Evolutionary conservation across 805 yeast species (phyloP).

Genomic region (Saturnispora kantuleensis): DNA sequence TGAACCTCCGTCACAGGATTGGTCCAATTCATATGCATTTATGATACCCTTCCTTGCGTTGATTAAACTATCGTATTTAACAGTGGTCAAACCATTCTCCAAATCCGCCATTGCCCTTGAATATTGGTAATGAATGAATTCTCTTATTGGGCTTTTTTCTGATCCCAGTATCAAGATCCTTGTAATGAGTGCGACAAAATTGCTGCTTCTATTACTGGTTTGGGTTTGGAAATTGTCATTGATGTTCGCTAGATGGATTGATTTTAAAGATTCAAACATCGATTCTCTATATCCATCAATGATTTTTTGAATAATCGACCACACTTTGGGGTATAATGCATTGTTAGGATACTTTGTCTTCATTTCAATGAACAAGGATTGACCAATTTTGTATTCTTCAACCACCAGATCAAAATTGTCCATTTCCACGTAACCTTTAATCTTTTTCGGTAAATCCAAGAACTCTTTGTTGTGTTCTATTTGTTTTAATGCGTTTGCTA

Average conservation of each 20-base stretch:
- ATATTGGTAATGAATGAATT: slow-evolving; percentile 49
- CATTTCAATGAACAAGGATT: slow-evolving; percentile 12
- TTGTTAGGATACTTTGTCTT: slow-evolving; percentile 11
- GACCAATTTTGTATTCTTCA: slow-evolving; percentile 47
- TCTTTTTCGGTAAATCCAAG: slow-evolving; percentile 46
- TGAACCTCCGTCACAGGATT: neutral
- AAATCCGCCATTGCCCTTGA: slow-evolving; percentile 31
- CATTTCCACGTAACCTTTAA: slow-evolving; percentile 33
- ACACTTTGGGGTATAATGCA: slow-evolving; percentile 38
- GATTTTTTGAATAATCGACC: slow-evolving; percentile 45
- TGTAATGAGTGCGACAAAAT: slow-evolving; percentile 36
- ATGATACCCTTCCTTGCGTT: slow-evolving; percentile 32
- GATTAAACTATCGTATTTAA: slow-evolving; percentile 31
- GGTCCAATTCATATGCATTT: slow-evolving; percentile 23
- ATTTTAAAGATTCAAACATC: slow-evolving; percentile 41
- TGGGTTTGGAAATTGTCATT: slow-evolving; percentile 13
- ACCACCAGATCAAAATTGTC: slow-evolving; percentile 51
- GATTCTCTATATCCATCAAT: slow-evolving; percentile 44
- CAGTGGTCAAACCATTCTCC: slow-evolving; percentile 31
- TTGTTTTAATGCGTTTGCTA: slow-evolving; percentile 39
- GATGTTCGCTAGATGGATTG: slow-evolving; percentile 24
- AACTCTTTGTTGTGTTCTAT: slow-evolving; percentile 43
- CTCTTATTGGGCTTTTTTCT: slow-evolving; percentile 50
- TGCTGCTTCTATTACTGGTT: slow-evolving; percentile 11
- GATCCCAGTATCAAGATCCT: slow-evolving; percentile 54